Evolutionary conservation across 2,329 filamentous ascomycete genomes (phyloP).

Genomic region (Aspergillus caelatus): DNA sequence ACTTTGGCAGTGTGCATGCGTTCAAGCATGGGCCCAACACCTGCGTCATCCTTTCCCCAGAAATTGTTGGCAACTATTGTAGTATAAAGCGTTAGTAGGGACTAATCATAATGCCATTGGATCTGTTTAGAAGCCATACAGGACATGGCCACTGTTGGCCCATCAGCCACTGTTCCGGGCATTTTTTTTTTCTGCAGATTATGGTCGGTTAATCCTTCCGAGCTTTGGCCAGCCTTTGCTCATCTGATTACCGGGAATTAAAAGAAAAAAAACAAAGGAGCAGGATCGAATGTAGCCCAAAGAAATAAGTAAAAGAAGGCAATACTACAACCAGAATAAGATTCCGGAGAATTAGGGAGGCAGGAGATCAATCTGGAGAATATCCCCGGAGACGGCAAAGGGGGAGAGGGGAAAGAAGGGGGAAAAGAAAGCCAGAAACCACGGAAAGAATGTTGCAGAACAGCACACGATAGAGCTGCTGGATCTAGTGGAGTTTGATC

Average conservation of each 20-base stretch:
- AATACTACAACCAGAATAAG: not conserved
- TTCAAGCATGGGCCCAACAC: constrained; percentile 85
- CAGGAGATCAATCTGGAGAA: constrained; percentile 3
- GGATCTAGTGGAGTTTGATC: constrained; percentile 27
- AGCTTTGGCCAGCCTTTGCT: constrained; percentile 43
- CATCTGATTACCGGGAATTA: constrained; percentile 24
- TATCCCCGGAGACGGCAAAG: constrained; percentile 6
- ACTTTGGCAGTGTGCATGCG: constrained; percentile 94
- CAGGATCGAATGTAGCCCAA: constrained; percentile 6
- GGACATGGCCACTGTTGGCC: constrained; percentile 68
- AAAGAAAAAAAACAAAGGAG: constrained; percentile 10
- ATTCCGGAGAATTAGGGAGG: constrained; percentile 9
- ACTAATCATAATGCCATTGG: not conserved
- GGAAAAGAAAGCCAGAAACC: constrained; percentile 9
- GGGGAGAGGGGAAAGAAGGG: not conserved
- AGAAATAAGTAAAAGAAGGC: constrained; percentile 8
- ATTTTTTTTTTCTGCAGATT: constrained; percentile 45
- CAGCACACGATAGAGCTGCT: constrained; percentile 20
- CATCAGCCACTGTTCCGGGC: constrained; percentile 64
- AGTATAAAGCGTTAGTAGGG: not conserved
- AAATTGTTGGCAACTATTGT: constrained; percentile 90
- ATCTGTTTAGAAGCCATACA: constrained; percentile 52
- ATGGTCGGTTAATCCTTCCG: constrained; percentile 21
- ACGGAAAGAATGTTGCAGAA: constrained; percentile 8
- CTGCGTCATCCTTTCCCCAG: constrained; percentile 98